phyloP scores from a whole-genome alignment of 352 stramenopile species.

The Globisporangium splendens region DNA sequence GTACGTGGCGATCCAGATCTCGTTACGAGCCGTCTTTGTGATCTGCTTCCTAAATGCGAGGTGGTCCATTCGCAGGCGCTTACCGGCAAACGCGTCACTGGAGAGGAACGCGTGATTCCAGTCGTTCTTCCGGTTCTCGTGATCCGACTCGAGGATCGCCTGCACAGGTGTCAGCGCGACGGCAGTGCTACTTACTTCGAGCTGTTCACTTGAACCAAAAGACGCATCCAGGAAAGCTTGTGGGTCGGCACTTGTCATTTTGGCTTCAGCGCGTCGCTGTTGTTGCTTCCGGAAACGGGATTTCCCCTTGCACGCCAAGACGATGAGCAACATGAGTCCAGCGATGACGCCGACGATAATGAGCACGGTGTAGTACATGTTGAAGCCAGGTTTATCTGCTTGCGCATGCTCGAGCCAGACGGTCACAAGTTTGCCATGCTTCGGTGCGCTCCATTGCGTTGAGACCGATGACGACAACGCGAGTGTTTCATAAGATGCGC shows the following conservation, averaged over 20 bases:
- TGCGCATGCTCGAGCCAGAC: constrained; percentile 13
- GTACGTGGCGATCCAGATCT: constrained; percentile 25
- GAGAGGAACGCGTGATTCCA: constrained; percentile 21
- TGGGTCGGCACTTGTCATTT: constrained; percentile 15
- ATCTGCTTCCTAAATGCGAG: constrained; percentile 40
- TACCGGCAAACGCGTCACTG: constrained; percentile 16
- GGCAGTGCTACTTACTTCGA: neutral
- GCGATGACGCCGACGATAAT: constrained; percentile 8
- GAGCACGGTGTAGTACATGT: constrained; percentile 4
- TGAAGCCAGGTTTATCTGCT: constrained; percentile 5
- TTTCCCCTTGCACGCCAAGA: constrained; percentile 3
- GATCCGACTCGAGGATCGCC: constrained; percentile 11
- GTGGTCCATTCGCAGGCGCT: constrained; percentile 12
- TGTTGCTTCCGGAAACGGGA: constrained; percentile 2
- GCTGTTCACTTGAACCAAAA: neutral
- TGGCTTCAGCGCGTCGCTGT: constrained; percentile 3
- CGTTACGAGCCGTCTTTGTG: constrained; percentile 20
- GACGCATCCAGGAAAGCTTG: constrained; percentile 6
- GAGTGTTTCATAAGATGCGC: constrained; percentile 1
- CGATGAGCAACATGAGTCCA: constrained; percentile 6
- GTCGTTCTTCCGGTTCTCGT: constrained; percentile 1
- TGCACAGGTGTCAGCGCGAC: constrained; percentile 7
- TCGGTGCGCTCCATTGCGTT: constrained; percentile 1
- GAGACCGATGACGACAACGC: neutral
- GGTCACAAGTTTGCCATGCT: constrained; percentile 2